These are phyloP conservation scores for Kodamaea arcana DNA, from an alignment of 1,139 yeast species.

Conservation along the genomic window DNA sequence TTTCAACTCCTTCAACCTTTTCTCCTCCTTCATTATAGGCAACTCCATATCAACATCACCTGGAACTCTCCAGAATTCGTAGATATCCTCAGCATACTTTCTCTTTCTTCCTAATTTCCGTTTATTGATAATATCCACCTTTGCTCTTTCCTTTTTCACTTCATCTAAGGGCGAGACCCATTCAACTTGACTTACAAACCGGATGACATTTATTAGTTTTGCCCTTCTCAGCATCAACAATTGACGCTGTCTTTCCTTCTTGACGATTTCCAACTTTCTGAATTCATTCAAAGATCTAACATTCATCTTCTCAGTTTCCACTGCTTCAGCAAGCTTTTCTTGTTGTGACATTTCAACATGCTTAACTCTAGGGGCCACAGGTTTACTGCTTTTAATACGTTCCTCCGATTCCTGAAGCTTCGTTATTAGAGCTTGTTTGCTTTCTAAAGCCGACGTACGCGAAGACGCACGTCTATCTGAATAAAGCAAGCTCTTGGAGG, in stretches of 20 bases:
- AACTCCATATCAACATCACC: conserved; percentile 37
- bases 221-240: conserved; percentile 62
- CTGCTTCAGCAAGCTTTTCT: conserved; percentile 79
- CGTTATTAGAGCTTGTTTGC: conserved; percentile 72
- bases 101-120: conserved; percentile 32
- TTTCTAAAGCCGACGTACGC: conserved; percentile 74
- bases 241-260: conserved; percentile 74
- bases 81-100: conserved; percentile 20
- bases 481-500: conserved; percentile 48
- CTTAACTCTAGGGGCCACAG: conserved; percentile 34
- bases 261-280: conserved; percentile 78
- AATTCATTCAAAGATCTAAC: conserved; percentile 68
- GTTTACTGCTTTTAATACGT: conserved; percentile 50
- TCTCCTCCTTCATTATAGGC: conserved; percentile 30
- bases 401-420: conserved; percentile 69
- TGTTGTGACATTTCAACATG: conserved; percentile 72
- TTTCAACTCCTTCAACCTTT: conserved; percentile 5
- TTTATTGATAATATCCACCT: conserved; percentile 5
- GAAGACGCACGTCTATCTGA: conserved; percentile 68
- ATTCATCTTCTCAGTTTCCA: conserved; percentile 78
- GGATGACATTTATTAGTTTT: conserved; percentile 53
- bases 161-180: conserved; percentile 51
- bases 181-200: conserved; percentile 43
- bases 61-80: conserved; percentile 20
- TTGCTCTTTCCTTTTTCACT: conserved; percentile 39